Percentiles rank a stretch among this genome's conserved stretches.
phyloP scores from a whole-genome alignment of 257 asterid species.

The Eucommia ulmoides region DNA sequence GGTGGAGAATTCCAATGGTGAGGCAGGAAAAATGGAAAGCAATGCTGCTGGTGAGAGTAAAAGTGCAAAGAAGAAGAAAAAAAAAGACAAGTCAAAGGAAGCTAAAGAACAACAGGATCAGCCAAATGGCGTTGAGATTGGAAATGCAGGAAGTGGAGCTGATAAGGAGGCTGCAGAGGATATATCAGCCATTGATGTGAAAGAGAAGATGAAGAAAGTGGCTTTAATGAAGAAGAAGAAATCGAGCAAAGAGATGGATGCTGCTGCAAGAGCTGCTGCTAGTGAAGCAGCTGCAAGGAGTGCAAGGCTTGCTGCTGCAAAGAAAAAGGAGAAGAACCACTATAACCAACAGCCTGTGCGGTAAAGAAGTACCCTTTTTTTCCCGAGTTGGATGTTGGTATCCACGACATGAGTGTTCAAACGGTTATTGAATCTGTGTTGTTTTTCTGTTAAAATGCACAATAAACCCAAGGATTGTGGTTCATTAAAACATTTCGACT shows the following conservation, averaged over 20 bases:
- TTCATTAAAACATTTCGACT: too few species aligned
- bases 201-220: slow-evolving; percentile 68
- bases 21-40: slow-evolving; percentile 42
- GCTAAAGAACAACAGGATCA: slow-evolving; percentile 47
- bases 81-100: slow-evolving; percentile 61
- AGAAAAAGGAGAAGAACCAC: slow-evolving; percentile 93
- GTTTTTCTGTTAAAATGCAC: too few species aligned
- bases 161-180: slow-evolving; percentile 42
- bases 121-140: slow-evolving; percentile 26
- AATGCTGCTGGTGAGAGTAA: slow-evolving; percentile 61
- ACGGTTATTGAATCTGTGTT: too few species aligned
- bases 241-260: slow-evolving; percentile 73
- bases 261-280: slow-evolving; percentile 84
- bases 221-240: slow-evolving; percentile 78
- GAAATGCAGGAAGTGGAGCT: slow-evolving; percentile 30
- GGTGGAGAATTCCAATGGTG: slow-evolving; percentile 31
- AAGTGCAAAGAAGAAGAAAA: slow-evolving; percentile 76
- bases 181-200: slow-evolving; percentile 42
- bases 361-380: slow-evolving; percentile 19
- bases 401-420: too few species aligned
- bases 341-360: slow-evolving; percentile 87
- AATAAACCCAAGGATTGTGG: too few species aligned
- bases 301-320: slow-evolving; percentile 79
- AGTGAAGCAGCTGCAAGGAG: slow-evolving; percentile 89
- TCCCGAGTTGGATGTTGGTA: slow-evolving; percentile 1